These are phyloP conservation scores for Ophiostoma pallidulum DNA, from an alignment of 2,329 filamentous ascomycete genomes.

Conservation along the genomic window DNA sequence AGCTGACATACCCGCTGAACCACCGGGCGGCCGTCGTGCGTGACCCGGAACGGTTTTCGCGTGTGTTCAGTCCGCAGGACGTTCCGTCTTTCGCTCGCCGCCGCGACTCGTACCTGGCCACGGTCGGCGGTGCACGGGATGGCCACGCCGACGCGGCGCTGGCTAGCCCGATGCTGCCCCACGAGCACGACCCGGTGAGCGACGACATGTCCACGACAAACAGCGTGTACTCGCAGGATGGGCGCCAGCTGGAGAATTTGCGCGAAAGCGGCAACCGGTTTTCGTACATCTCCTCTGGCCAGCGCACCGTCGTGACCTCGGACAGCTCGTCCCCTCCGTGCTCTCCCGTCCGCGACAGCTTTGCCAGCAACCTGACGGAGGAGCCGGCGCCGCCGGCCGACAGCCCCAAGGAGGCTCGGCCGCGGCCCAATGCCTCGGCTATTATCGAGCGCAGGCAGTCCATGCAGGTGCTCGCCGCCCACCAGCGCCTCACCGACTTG, in stretches of 20 bases:
- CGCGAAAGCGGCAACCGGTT: conserved; percentile 47
- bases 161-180: conserved; percentile 10
- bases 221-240: conserved; percentile 49
- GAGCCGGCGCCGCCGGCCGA: conserved; percentile 20
- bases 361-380: conserved; percentile 31
- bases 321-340: conserved; percentile 47
- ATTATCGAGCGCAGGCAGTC: conserved; percentile 44
- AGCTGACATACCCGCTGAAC: conserved; percentile 31
- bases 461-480: conserved; percentile 31
- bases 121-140: conserved; percentile 16
- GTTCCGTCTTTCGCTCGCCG: conserved; percentile 23
- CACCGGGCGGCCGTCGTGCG: conserved; percentile 39
- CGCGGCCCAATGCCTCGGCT: conserved; percentile 43
- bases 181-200: conserved; percentile 35
- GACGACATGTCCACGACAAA: conserved; percentile 50
- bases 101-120: conserved; percentile 18
- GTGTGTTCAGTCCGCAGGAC: conserved; percentile 27
- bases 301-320: conserved; percentile 51
- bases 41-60: conserved; percentile 39
- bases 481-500: conserved; percentile 33
- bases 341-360: conserved; percentile 46
- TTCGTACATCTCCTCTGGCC: conserved; percentile 51
- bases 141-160: conserved; percentile 20
- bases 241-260: conserved; percentile 46
- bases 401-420: conserved; percentile 27